Evolutionary conservation across 768 basidiomycete species (phyloP).

Genomic region (Tylopilus balloui): DNA sequence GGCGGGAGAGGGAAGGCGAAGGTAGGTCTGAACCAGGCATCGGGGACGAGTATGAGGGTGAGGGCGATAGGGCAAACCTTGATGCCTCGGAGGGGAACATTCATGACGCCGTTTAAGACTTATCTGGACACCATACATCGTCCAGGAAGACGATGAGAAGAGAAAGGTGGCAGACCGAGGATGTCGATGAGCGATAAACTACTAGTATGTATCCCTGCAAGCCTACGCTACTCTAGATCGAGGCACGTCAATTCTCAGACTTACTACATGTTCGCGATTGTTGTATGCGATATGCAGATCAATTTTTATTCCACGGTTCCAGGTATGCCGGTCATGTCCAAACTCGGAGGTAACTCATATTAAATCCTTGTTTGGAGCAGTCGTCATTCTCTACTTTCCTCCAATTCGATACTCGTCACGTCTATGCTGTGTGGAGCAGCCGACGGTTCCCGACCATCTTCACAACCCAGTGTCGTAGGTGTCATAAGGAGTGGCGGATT

Average conservation of each 20-base stretch:
- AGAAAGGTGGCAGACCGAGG: too few species aligned
- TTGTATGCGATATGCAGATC: background rate
- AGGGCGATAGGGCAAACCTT: too few species aligned
- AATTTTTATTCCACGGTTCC: too few species aligned
- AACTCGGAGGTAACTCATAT: too few species aligned
- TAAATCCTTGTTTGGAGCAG: conserved; percentile 45
- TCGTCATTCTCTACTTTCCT: conserved; percentile 30
- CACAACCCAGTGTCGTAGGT: conserved; percentile 90
- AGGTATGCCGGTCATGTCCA: too few species aligned
- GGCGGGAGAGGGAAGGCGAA: background rate
- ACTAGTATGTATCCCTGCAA: too few species aligned
- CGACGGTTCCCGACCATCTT: conserved; percentile 29
- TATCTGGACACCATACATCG: background rate
- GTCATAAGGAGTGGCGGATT: conserved; percentile 73
- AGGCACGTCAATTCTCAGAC: background rate
- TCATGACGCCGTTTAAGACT: background rate
- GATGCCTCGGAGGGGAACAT: background rate
- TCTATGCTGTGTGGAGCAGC: background rate
- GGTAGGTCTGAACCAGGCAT: background rate
- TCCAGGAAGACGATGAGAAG: too few species aligned
- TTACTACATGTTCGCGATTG: background rate
- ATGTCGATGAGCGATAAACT: too few species aligned
- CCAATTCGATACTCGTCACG: conserved; percentile 13
- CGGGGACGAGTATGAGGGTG: background rate
- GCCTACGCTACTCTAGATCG: too few species aligned